Conservation (phyloP, 768 basidiomycete genomes). For the Sarcomyxa edulis region DNA sequence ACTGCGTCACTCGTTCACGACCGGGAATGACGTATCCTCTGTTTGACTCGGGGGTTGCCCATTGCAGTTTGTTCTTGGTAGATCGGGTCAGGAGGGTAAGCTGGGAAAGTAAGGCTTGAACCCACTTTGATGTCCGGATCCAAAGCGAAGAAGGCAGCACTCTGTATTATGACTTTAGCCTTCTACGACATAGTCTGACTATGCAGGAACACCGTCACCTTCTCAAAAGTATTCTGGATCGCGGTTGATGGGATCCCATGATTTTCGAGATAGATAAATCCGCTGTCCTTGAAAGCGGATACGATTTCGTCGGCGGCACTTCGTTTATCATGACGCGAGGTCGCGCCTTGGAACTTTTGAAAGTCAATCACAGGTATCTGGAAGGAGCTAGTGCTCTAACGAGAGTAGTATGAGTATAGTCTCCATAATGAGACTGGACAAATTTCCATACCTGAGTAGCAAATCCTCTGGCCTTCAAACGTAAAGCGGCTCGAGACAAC, state of each 20-base stretch:
- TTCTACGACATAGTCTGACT: neutral
- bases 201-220: conserved; percentile 36
- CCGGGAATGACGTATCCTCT: conserved; percentile 80
- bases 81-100: neutral
- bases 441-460: too few relatives aligned
- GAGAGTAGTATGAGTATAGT: too few relatives aligned
- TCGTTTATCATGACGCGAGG: conserved; percentile 50
- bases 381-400: too few relatives aligned
- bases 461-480: too few relatives aligned
- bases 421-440: too few relatives aligned
- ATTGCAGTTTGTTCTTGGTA: conserved; percentile 42
- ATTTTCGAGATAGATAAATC: conserved; percentile 73
- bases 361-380: conserved; percentile 80
- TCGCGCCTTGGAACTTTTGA: conserved; percentile 51
- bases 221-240: conserved; percentile 56
- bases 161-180: conserved; percentile 41
- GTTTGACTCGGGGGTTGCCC: conserved; percentile 84
- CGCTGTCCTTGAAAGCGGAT: conserved; percentile 72
- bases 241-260: conserved; percentile 64
- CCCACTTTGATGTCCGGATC: conserved; percentile 56
- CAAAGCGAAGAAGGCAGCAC: conserved; percentile 68
- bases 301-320: conserved; percentile 64
- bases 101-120: neutral
- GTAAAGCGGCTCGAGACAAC: too few relatives aligned
- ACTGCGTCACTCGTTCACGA: conserved; percentile 78